phyloP scores from a whole-genome alignment of 768 basidiomycete species.

The Auricularia sp. region DNA sequence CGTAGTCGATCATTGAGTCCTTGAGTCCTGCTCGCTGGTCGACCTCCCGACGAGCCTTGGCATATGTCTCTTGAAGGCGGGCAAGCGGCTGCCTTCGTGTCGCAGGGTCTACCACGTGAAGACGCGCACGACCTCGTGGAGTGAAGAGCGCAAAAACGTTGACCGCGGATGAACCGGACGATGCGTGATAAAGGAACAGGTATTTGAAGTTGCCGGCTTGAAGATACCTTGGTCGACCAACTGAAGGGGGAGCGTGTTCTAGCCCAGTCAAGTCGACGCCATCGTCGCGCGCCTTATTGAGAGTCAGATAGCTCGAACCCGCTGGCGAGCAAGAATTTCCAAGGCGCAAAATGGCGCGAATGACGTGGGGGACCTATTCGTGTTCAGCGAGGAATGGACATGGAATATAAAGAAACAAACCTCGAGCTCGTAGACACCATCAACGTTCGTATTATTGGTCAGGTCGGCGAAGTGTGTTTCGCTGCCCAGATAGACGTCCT shows the following conservation, averaged over 20 bases:
- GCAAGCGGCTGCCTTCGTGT: slow-evolving; percentile 75
- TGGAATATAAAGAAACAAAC: slow-evolving; percentile 29
- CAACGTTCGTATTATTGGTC: slow-evolving; percentile 88
- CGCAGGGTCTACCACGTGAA: slow-evolving; percentile 88
- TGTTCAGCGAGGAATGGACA: background rate
- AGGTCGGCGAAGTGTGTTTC: slow-evolving; percentile 89
- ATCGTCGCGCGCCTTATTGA: slow-evolving; percentile 71
- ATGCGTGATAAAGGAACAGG: slow-evolving; percentile 82
- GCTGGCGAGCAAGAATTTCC: slow-evolving; percentile 74
- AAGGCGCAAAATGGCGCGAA: slow-evolving; percentile 72
- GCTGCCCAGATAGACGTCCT: slow-evolving; percentile 73
- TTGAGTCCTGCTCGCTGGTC: slow-evolving; percentile 29
- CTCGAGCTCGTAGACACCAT: slow-evolving; percentile 91
- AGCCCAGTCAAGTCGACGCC: slow-evolving; percentile 82
- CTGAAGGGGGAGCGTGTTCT: slow-evolving; percentile 47
- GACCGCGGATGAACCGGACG: slow-evolving; percentile 57
- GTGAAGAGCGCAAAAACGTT: slow-evolving; percentile 87
- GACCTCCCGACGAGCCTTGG: slow-evolving; percentile 47
- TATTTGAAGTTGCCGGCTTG: slow-evolving; percentile 66
- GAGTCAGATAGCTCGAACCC: slow-evolving; percentile 49
- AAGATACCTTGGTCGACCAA: slow-evolving; percentile 62
- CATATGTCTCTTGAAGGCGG: slow-evolving; percentile 66
- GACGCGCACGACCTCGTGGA: slow-evolving; percentile 55
- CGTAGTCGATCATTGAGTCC: slow-evolving; percentile 51
- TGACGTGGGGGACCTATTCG: slow-evolving; percentile 64